Evolutionary conservation across 2,329 filamentous ascomycete species (phyloP), one percentile per base, ranked within the genome.

Genomic region (Albifimbria verrucaria): DNA sequence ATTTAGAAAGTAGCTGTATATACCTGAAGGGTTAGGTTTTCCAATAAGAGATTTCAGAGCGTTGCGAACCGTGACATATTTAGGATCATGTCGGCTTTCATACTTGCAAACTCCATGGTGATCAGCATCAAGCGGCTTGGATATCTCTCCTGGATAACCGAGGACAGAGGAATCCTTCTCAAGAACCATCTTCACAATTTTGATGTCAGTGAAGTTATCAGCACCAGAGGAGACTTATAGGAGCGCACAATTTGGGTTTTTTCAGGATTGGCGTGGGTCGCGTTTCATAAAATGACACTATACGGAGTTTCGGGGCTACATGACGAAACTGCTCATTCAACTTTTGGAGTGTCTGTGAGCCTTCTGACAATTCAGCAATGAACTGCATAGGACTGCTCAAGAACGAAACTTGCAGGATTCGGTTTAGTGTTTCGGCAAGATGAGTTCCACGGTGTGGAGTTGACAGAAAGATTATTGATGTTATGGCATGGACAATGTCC

Each of bases 221-320:
- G 53, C 52, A n/a, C n/a, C n/a, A n/a, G n/a, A n/a, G n/a, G n/a
- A n/a, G n/a, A n/a, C n/a, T n/a, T n/a, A n/a, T n/a, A n/a, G n/a
- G n/a, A n/a, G n/a, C n/a, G n/a, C n/a, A n/a, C 25, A 28, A 61
- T 46, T 48, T 22, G 66, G 10, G 65, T 52, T 15, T 56, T 57
- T 7, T 63, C 18, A 28, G 12, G 61, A 58, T 20, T 21, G 51
- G 28, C 1, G 58, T 60, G 1, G 61, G 60, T 20, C 68, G 54
- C 0, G 72, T 77, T 55, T 79, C 77, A 56, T 77, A 78, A 56
- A 79, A 79, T n/a, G 75, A 78, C 59, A 68, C 67, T 4, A 78
- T 60, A 2, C 65, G 57, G 1, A 78, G 54, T 18, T 64, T 60
- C 3, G 61, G 56, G 0, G 68, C 67, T 53, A 70, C 59, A 48